Evolutionary conservation across 805 yeast genomes (phyloP).

Genomic region (Lipomyces lipofer): DNA sequence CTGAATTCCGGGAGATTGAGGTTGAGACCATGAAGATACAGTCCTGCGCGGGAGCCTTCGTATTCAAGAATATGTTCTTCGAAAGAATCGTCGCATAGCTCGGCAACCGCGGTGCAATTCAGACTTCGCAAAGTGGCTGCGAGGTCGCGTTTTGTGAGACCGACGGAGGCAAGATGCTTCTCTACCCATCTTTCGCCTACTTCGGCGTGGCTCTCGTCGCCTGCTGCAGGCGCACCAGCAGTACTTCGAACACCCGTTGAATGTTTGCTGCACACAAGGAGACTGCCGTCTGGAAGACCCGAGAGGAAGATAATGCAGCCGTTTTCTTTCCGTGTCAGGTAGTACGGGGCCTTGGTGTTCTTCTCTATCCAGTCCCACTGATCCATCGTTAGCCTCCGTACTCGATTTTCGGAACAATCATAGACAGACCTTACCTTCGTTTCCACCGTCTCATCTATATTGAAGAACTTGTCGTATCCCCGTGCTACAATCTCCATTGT

Average conservation of each 20-base stretch:
- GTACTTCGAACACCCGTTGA: conserved; percentile 65
- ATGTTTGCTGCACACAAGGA: conserved; percentile 89
- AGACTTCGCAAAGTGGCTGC: conserved; percentile 54
- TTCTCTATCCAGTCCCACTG: conserved; percentile 46
- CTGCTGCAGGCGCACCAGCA: no score
- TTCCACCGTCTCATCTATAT: conserved; percentile 59
- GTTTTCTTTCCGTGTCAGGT: conserved; percentile 80
- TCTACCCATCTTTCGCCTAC: conserved; percentile 65
- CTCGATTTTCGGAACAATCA: neutral
- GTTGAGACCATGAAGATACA: conserved; percentile 89
- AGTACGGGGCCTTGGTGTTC: conserved; percentile 72
- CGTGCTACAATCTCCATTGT: conserved; percentile 57
- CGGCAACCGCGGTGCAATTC: conserved; percentile 84
- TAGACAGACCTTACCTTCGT: conserved; percentile 45
- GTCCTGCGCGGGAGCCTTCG: conserved; percentile 63
- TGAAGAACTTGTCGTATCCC: conserved; percentile 95
- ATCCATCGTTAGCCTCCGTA: neutral
- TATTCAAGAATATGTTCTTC: conserved; percentile 93
- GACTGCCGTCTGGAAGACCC: conserved; percentile 70
- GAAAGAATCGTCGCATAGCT: conserved; percentile 85
- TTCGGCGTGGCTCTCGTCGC: conserved; percentile 69
- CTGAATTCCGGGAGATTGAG: conserved; percentile 60
- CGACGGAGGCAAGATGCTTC: conserved; percentile 49
- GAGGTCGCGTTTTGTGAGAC: conserved; percentile 49
- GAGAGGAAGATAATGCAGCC: conserved; percentile 89